phyloP scores from a whole-genome alignment of 768 basidiomycete genomes.

The Xerocomellus amylosporus region DNA sequence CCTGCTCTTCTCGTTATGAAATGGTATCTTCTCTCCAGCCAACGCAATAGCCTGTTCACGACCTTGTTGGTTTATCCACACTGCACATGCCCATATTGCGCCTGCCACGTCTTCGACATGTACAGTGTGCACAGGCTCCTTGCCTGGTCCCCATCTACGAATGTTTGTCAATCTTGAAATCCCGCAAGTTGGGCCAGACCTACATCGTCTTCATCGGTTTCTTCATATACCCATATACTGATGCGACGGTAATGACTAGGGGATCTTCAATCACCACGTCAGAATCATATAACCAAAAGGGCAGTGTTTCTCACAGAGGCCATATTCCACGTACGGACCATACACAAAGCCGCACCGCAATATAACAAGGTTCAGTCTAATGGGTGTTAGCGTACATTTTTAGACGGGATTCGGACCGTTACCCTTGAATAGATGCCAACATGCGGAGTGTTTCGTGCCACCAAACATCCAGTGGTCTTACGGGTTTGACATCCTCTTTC shows the following conservation, averaged over 20 bases:
- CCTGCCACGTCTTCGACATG: constrained; percentile 81
- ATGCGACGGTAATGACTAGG: constrained; percentile 67
- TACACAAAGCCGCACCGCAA: constrained; percentile 74
- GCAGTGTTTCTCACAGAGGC: constrained; percentile 49
- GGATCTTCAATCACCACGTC: constrained; percentile 47
- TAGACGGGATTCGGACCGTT: constrained; percentile 9
- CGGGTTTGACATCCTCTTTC: constrained; percentile 71
- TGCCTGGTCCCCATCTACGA: constrained; percentile 74
- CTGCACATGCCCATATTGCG: constrained; percentile 69
- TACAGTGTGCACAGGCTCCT: constrained; percentile 69
- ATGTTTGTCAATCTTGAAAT: constrained; percentile 7
- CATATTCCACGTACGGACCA: constrained; percentile 76
- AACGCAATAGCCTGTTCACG: constrained; percentile 58
- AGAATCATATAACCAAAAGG: constrained; percentile 10
- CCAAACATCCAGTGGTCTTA: constrained; percentile 72
- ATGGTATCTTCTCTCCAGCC: constrained; percentile 42
- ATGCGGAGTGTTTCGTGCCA: constrained; percentile 84
- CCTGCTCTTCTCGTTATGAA: constrained; percentile 65
- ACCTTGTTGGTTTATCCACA: constrained; percentile 68
- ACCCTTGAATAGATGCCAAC: constrained; percentile 74
- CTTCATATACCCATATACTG: constrained; percentile 79
- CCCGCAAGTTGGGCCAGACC: constrained; percentile 23
- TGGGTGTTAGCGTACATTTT: constrained; percentile 6
- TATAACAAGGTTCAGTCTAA: constrained; percentile 77
- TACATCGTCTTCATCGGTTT: constrained; percentile 86